Conservation (phyloP, 129 eudicot genomes). For the Flaveria brownii region DNA sequence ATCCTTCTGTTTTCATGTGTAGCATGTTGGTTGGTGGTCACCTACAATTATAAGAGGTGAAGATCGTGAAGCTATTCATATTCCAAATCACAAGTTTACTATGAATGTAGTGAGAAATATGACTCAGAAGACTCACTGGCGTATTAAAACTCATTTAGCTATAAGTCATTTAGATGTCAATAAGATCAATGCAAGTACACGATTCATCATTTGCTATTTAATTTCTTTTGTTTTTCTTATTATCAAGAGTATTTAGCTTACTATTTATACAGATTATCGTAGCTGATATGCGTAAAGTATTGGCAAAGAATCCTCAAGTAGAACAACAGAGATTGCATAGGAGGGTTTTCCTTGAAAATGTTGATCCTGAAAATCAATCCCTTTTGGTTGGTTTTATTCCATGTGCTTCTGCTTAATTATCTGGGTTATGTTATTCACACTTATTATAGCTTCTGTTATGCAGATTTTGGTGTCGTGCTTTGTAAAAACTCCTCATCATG, state of each 20-base stretch:
- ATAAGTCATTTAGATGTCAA: slow-evolving; percentile 90
- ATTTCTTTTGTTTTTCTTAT: neutral
- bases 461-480: slow-evolving; percentile 93
- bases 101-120: slow-evolving; percentile 94
- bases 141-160: slow-evolving; percentile 91
- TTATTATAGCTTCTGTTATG: slow-evolving; percentile 14
- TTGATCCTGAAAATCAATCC: slow-evolving; percentile 88
- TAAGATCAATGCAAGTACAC: slow-evolving; percentile 70
- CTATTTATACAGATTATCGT: slow-evolving; percentile 67
- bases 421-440: neutral
- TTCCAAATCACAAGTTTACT: slow-evolving; percentile 91
- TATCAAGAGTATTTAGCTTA: neutral
- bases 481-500: slow-evolving; percentile 91
- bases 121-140: slow-evolving; percentile 97
- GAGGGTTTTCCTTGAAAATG: slow-evolving; percentile 85
- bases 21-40: slow-evolving; percentile 99
- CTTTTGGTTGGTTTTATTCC: slow-evolving; percentile 59
- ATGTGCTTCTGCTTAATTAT: neutral
- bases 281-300: slow-evolving; percentile 95
- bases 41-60: slow-evolving; percentile 96
- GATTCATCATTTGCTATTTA: slow-evolving; percentile 10
- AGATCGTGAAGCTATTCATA: slow-evolving; percentile 97
- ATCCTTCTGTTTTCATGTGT: slow-evolving; percentile 24
- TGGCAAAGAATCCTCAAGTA: slow-evolving; percentile 97
- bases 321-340: slow-evolving; percentile 95